phyloP scores from a whole-genome alignment of 306 rosid species.

The Acacia confusa region DNA sequence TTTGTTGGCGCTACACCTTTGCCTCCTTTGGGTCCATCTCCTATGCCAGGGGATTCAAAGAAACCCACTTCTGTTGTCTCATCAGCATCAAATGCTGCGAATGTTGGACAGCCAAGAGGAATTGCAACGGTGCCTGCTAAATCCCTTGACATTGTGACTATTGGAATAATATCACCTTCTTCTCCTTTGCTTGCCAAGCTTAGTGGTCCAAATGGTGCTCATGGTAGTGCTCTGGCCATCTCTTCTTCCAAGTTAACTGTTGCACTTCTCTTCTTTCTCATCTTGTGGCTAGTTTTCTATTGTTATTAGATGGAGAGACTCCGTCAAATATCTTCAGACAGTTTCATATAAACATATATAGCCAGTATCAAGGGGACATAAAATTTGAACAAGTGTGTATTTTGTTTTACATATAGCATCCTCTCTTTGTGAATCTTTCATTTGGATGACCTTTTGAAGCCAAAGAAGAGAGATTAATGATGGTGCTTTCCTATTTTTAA shows the following conservation, averaged over 20 bases:
- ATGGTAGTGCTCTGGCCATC: constrained; percentile 52
- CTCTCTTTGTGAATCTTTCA: too few relatives aligned
- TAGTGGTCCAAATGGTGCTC: constrained; percentile 62
- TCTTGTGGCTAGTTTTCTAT: too few relatives aligned
- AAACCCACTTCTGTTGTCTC: constrained; percentile 64
- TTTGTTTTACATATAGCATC: too few relatives aligned
- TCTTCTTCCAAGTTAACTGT: constrained; percentile 63
- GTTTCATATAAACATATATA: too few relatives aligned
- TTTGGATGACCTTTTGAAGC: too few relatives aligned
- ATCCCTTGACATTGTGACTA: constrained; percentile 93
- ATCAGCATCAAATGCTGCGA: constrained; percentile 61
- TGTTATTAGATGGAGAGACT: too few relatives aligned
- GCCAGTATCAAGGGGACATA: too few relatives aligned
- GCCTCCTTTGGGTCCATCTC: constrained; percentile 87
- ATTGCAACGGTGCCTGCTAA: constrained; percentile 55
- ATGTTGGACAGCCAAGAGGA: not conserved
- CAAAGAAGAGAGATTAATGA: too few relatives aligned
- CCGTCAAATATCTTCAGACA: too few relatives aligned
- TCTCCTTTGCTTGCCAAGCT: constrained; percentile 83
- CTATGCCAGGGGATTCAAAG: constrained; percentile 78
- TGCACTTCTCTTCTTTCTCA: constrained; percentile 11
- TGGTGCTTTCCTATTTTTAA: too few relatives aligned
- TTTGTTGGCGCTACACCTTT: constrained; percentile 80
- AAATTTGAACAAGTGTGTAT: too few relatives aligned
- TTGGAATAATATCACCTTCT: constrained; percentile 89